Evolutionary conservation across 345 rosid species (phyloP).

Genomic region (Linum tenue): DNA sequence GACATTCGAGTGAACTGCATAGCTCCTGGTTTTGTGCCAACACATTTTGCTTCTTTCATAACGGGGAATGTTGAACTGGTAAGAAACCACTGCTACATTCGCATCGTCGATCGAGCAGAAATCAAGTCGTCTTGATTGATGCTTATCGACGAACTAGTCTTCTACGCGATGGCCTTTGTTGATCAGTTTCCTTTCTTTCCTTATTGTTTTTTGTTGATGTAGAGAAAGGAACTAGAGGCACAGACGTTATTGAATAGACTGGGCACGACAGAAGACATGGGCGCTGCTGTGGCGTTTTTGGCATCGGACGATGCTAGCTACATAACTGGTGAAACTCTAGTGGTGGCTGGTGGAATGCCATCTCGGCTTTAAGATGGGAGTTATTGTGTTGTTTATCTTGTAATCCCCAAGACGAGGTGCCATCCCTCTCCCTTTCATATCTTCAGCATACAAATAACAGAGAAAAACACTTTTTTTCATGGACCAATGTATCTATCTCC

Average conservation of each 20-base stretch:
- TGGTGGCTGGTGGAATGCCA: constrained; percentile 74
- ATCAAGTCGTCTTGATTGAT: too few species aligned
- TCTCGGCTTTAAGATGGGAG: constrained; percentile 43
- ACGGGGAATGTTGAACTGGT: constrained; percentile 38
- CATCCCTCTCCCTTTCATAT: too few species aligned
- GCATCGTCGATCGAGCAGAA: too few species aligned
- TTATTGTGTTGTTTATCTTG: too few species aligned
- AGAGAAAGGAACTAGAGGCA: constrained; percentile 45
- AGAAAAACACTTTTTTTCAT: too few species aligned
- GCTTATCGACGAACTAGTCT: too few species aligned
- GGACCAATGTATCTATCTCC: too few species aligned
- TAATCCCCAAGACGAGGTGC: too few species aligned
- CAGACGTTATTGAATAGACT: constrained; percentile 60
- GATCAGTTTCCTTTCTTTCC: not conserved
- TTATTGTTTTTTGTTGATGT: constrained; percentile 5
- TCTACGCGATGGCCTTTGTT: not conserved
- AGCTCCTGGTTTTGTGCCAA: constrained; percentile 92
- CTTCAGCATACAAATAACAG: too few species aligned
- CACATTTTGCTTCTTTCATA: constrained; percentile 57
- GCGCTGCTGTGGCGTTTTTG: constrained; percentile 59
- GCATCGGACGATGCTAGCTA: constrained; percentile 75
- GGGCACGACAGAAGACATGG: constrained; percentile 73
- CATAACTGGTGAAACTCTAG: constrained; percentile 70
- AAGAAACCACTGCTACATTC: constrained; percentile 13
- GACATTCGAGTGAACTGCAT: constrained; percentile 70